phyloP scores from a whole-genome alignment of 140 eudicot genomes.

The Oenanthe javanica region DNA sequence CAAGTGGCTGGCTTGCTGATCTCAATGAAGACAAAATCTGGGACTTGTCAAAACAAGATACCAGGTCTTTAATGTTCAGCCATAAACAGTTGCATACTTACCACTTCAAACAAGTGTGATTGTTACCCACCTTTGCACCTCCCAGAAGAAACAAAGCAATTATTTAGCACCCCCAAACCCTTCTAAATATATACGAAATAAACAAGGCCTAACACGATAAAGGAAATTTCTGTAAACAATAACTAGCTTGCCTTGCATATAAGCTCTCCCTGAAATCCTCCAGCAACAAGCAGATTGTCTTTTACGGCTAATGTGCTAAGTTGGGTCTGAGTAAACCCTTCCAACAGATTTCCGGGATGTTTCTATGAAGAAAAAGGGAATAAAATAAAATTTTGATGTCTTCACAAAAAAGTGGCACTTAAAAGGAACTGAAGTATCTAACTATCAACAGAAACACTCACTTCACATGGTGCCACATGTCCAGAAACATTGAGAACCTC shows the following conservation, averaged over 20 bases:
- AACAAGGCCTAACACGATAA: background rate
- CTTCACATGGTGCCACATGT: slow-evolving; percentile 89
- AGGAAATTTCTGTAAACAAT: background rate
- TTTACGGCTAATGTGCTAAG: slow-evolving; percentile 87
- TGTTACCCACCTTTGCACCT: background rate
- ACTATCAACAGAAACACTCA: slow-evolving; percentile 19
- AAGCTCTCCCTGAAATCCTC: slow-evolving; percentile 91
- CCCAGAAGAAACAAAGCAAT: background rate
- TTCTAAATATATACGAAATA: background rate
- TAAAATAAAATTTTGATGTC: background rate
- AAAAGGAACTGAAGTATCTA: background rate
- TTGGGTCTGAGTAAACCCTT: slow-evolving; percentile 83
- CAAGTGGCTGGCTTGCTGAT: background rate
- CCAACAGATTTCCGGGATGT: slow-evolving; percentile 83
- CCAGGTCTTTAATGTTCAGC: background rate
- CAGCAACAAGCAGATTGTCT: slow-evolving; percentile 76
- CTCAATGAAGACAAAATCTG: background rate
- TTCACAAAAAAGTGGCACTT: background rate
- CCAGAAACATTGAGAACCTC: slow-evolving; percentile 81
- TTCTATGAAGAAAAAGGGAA: slow-evolving; percentile 31
- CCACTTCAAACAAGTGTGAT: background rate
- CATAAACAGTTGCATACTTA: background rate
- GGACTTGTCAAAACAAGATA: background rate
- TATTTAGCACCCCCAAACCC: background rate
- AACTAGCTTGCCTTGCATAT: slow-evolving; percentile 69